Evolutionary conservation across 306 rosid species (phyloP).

Genomic region (cucumber (Cucumis sativus)): Cucumber_9930_V3 NC_026658.2:25533501-25534000

Average conservation of each 20-base stretch:
- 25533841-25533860: background rate
- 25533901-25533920: too few relatives aligned
- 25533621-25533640: constrained; percentile 51
- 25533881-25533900: too few relatives aligned
- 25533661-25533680: background rate
- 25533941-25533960: background rate
- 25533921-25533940: background rate
- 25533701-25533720: constrained; percentile 3
- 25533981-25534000: background rate
- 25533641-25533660: background rate
- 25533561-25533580: constrained; percentile 14
- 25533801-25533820: background rate
- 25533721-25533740: background rate
- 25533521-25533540: background rate
- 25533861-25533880: background rate
- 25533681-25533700: background rate
- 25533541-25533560: background rate
- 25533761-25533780: background rate
- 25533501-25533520: background rate
- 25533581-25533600: constrained; percentile 38
- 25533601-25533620: constrained; percentile 53
- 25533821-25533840: background rate
- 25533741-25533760: background rate
- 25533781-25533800: background rate
- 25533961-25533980: background rate